phyloP scores from a whole-genome alignment of 371 early-diverging fungal species.

The Haplosporangium sp. region DNA sequence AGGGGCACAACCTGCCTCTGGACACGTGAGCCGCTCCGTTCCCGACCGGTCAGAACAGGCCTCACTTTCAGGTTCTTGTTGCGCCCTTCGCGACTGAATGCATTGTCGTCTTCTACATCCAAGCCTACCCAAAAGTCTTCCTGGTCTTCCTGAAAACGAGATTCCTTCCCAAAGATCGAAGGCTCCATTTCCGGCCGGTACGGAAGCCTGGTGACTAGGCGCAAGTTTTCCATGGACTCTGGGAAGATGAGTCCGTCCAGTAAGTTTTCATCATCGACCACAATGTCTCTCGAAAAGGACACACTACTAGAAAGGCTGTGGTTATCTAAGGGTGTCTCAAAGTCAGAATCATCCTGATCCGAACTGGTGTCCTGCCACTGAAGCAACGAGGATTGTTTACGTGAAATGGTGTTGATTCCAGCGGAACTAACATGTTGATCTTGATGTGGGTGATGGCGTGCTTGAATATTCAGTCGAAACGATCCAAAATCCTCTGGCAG shows the following conservation, averaged over 20 bases:
- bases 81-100: constrained; percentile 21
- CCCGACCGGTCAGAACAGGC: constrained; percentile 17
- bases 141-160: constrained; percentile 28
- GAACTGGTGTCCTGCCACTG: constrained; percentile 36
- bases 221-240: constrained; percentile 25
- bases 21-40: constrained; percentile 42
- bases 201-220: constrained; percentile 25
- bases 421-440: background rate
- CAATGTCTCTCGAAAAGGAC: constrained; percentile 26
- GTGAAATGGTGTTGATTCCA: background rate
- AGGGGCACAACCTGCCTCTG: constrained; percentile 39
- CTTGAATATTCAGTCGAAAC: constrained; percentile 9
- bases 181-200: constrained; percentile 30
- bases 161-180: constrained; percentile 35
- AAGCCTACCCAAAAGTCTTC: constrained; percentile 50
- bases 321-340: constrained; percentile 27
- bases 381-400: constrained; percentile 6
- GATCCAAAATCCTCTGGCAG: constrained; percentile 28
- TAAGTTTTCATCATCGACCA: constrained; percentile 31
- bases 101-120: constrained; percentile 19
- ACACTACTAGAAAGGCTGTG: constrained; percentile 31
- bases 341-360: constrained; percentile 33
- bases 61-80: constrained; percentile 35
- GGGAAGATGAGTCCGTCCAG: constrained; percentile 42
- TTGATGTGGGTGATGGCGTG: background rate